Conservation (phyloP, 306 rosid genomes). For the Acacia acuminata region DNA sequence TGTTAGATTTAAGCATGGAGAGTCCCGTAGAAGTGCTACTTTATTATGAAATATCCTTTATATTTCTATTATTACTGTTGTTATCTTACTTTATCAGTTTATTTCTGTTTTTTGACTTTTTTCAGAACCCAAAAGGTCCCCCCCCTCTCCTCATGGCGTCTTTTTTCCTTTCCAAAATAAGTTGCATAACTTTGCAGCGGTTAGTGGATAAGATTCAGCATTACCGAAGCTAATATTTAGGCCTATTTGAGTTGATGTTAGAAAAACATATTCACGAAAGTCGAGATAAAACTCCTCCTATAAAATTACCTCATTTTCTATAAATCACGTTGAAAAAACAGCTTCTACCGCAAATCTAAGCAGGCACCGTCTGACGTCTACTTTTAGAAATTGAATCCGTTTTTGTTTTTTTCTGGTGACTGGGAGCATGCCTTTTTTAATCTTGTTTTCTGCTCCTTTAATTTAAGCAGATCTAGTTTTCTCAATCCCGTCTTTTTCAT, state of each 20-base stretch:
- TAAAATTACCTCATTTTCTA: too few relatives aligned
- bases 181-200: neutral
- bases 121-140: neutral
- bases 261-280: too few relatives aligned
- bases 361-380: neutral
- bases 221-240: neutral
- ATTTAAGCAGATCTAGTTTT: neutral
- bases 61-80: neutral
- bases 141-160: neutral
- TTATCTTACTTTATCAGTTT: too few relatives aligned
- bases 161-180: neutral
- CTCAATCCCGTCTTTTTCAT: neutral
- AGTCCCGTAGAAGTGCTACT: neutral
- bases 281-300: too few relatives aligned
- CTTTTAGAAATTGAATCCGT: neutral
- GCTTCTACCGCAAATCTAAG: too few relatives aligned
- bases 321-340: too few relatives aligned
- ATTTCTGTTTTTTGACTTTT: neutral
- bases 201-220: neutral
- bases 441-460: neutral
- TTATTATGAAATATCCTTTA: neutral
- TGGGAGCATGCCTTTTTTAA: neutral
- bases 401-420: slow-evolving; percentile 8
- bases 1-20: neutral
- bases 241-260: too few relatives aligned